Evolutionary conservation across 2,329 filamentous ascomycete genomes (phyloP), one percentile per base, ranked within the genome.

Genomic region (Didymosphaeria variabile): DNA sequence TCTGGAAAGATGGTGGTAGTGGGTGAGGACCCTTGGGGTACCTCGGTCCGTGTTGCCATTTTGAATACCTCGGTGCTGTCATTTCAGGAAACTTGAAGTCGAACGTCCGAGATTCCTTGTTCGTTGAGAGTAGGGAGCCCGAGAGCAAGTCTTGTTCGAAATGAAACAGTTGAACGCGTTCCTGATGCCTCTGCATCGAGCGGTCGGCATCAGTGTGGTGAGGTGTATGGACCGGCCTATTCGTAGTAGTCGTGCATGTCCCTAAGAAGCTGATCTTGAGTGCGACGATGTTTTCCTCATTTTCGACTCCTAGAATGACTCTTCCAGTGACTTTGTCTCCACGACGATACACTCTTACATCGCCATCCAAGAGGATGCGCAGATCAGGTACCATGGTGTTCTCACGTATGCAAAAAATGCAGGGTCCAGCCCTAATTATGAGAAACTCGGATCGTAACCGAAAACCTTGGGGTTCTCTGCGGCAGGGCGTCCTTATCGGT

Each of bases 281-380:
- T 1, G 67, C 70, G 26, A 69, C 69, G 50, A 78, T 61, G 6
- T 72, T 52, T 44, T 69, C 65, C 60, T 76, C 59, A 55, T 73
- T 65, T 62, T 72, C 70, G 10, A 71, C 54, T 32, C 68, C 62
- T 23, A 77, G 62, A n/a, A 68, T 62, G 31, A 77, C 66, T 63
- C 69, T 75, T 55, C 76, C 76, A 46, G 69, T 76, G 47, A 78
- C 72, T 50, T 68, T 70, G 19, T 78, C 74, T 40, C 75, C 75
- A 57, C 65, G 68, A 56, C 68, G 66, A 55, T 76, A 77, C 12
- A 72, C 53, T 40, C 65, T 69, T 47, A 67, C 67, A 57, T 76
- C 72, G 50, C 72, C 75, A 61, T 77, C 72, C 19, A 77, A 63
- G 40, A 74, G 59, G 49, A 78, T 59, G 47, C 74, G 70, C 38